Percentiles rank a stretch among this genome's conserved stretches.
These are phyloP conservation scores for Citrus sinensis DNA, from an alignment of 345 rosid genomes.

Conservation along the genomic window DVS_A1.0 CM039162.1:9595001-9595500, in stretches of 20 bases:
- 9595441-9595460: conserved; percentile 87
- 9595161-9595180: no score
- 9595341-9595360: conserved; percentile 94
- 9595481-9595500: conserved; percentile 22
- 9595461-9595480: conserved; percentile 63
- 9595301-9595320: conserved; percentile 86
- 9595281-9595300: conserved; percentile 59
- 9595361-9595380: conserved; percentile 85
- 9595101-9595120: not conserved
- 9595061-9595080: not conserved
- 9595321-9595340: conserved; percentile 89
- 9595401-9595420: conserved; percentile 71
- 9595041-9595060: not conserved
- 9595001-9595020: not conserved
- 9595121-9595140: no score
- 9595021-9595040: not conserved
- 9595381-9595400: conserved; percentile 85
- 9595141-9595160: not conserved
- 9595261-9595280: conserved; percentile 62
- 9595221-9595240: conserved; percentile 98
- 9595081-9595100: not conserved
- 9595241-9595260: conserved; percentile 90
- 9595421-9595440: conserved; percentile 73
- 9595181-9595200: conserved; percentile 16
- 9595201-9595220: conserved; percentile 90